Conservation (phyloP, 495 filamentous ascomycete species). For the Clavariopsis aquatica region DNA sequence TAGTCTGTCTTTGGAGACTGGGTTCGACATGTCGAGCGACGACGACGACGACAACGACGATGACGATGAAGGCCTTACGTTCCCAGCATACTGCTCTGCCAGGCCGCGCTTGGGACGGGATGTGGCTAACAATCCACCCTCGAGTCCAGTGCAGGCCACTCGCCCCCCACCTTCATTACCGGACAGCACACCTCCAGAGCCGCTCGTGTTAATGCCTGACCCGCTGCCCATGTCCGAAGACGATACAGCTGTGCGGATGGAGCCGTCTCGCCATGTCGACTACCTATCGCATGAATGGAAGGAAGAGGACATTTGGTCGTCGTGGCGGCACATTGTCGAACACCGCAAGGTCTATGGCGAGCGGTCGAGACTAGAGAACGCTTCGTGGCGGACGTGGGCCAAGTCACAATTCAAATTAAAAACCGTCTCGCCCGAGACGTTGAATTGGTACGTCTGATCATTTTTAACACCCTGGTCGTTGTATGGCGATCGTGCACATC, state of each 20-base stretch:
- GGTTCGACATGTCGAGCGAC: slow-evolving; percentile 49
- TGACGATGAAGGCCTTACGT: slow-evolving; percentile 52
- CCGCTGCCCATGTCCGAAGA: slow-evolving; percentile 63
- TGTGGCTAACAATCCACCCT: slow-evolving; percentile 25
- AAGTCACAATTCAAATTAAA: slow-evolving; percentile 81
- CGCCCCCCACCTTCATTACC: slow-evolving; percentile 15
- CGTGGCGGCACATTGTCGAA: slow-evolving; percentile 88
- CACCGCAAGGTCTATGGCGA: slow-evolving; percentile 78
- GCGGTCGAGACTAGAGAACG: slow-evolving; percentile 83
- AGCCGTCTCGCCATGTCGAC: slow-evolving; percentile 90
- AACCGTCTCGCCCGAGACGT: slow-evolving; percentile 82
- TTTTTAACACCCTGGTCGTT: background rate
- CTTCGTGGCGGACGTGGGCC: slow-evolving; percentile 97
- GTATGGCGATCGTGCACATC: slow-evolving; percentile 2
- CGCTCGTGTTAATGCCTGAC: slow-evolving; percentile 24
- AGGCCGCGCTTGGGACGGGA: slow-evolving; percentile 32
- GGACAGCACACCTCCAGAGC: slow-evolving; percentile 6
- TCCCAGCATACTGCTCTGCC: slow-evolving; percentile 61
- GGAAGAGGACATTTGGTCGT: slow-evolving; percentile 97
- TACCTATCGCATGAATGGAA: slow-evolving; percentile 95
- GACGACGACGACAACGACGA: slow-evolving; percentile 48
- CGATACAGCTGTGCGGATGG: slow-evolving; percentile 72
- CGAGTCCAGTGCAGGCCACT: slow-evolving; percentile 32
- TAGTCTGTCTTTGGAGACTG: slow-evolving; percentile 61
- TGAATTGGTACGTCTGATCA: slow-evolving; percentile 75